Evolutionary conservation across 192 early-diverging fungal species (phyloP).

Genomic region (Podila horticola): DNA sequence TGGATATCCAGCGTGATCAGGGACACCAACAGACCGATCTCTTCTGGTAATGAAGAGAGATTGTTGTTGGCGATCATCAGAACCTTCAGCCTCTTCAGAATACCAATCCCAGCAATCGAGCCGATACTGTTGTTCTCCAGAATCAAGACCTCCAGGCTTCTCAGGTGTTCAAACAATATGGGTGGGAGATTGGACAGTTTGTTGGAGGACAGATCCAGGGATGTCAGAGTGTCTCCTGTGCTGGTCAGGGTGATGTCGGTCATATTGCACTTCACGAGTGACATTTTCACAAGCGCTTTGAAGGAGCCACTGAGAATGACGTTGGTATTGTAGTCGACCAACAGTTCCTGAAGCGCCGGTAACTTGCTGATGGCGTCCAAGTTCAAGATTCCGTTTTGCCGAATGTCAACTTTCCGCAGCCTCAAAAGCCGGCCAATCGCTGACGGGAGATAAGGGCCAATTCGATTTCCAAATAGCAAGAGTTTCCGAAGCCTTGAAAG

Average conservation of each 20-base stretch:
- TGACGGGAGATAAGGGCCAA: conserved; percentile 75
- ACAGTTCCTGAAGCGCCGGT: conserved; percentile 67
- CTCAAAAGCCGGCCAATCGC: conserved; percentile 64
- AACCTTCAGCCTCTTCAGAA: conserved; percentile 59
- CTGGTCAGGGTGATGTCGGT: conserved; percentile 70
- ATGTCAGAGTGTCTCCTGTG: conserved; percentile 42
- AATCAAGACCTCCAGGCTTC: conserved; percentile 64
- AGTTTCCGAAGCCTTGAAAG: conserved; percentile 68
- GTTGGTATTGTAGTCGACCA: conserved; percentile 79
- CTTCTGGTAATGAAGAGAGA: conserved; percentile 72
- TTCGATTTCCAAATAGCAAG: conserved; percentile 79
- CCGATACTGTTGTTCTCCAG: conserved; percentile 80
- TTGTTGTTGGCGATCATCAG: conserved; percentile 78
- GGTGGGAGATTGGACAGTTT: conserved; percentile 74
- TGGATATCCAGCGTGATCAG: conserved; percentile 76
- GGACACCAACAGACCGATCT: conserved; percentile 71
- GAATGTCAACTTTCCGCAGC: conserved; percentile 81
- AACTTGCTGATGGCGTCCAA: conserved; percentile 65
- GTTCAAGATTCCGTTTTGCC: conserved; percentile 83
- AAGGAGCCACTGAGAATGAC: conserved; percentile 70
- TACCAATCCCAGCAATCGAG: conserved; percentile 70
- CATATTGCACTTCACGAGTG: conserved; percentile 74
- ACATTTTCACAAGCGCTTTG: conserved; percentile 62
- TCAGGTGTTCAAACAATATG: conserved; percentile 67
- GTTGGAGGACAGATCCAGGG: conserved; percentile 72